Conservation (phyloP, 1,284 basidiomycete genomes). For the Papiliotrema laurentii region DNA sequence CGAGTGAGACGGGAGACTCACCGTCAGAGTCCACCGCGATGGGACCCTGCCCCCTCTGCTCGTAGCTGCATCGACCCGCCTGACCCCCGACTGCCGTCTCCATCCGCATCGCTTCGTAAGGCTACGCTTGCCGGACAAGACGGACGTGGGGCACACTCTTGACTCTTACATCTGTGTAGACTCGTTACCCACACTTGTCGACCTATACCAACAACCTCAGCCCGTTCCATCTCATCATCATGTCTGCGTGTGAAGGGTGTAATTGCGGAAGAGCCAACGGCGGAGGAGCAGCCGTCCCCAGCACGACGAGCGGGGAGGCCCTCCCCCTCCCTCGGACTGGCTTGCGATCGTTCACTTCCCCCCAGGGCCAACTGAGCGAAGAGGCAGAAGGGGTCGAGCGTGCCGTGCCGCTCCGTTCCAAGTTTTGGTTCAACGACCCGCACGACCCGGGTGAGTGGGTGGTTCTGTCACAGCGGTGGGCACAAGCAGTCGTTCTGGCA, state of each 20-base stretch:
- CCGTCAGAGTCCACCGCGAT: no score
- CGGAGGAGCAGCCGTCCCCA: conserved; percentile 6
- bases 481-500: not conserved
- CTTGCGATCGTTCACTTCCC: conserved; percentile 36
- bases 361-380: conserved; percentile 21
- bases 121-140: not conserved
- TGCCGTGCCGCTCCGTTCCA: conserved; percentile 37
- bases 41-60: no score
- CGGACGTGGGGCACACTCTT: not conserved
- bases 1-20: no score
- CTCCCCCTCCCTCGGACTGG: conserved; percentile 10
- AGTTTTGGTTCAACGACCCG: conserved; percentile 41
- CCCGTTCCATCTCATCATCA: not conserved
- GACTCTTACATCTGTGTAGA: not conserved
- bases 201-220: not conserved
- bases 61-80: not conserved
- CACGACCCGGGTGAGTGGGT: conserved; percentile 27
- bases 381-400: conserved; percentile 30
- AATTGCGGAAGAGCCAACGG: not conserved
- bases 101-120: not conserved
- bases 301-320: conserved; percentile 9
- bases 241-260: not conserved
- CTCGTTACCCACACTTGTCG: not conserved
- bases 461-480: not conserved
- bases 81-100: not conserved